Base-by-base conservation (phyloP, 1,284 basidiomycete species). In the Tilletia horrida region DNA sequence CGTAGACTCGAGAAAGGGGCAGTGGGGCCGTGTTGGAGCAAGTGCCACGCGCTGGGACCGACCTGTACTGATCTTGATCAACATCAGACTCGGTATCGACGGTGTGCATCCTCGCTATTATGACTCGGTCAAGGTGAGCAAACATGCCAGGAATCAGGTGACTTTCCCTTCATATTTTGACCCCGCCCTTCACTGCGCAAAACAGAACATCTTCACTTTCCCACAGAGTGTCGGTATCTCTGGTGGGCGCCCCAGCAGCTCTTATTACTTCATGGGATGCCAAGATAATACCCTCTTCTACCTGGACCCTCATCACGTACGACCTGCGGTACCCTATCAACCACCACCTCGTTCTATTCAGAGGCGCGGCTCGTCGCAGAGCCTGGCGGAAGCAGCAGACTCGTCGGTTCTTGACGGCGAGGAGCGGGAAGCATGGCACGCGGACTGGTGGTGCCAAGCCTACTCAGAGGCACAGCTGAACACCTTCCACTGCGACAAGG, bases 181-280 rank as follows among this genome's bases (percentile, higher is more conserved):
- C 65, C 16, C 1, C 27, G 25, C 57, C 43, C 21, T n/a, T n/a
- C n/a, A n/a, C n/a, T n/a, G n/a, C n/a, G n/a, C n/a, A n/a, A n/a
- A n/a, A 40, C 75, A 93, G 92, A 85, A 88, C 21, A 83, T 96
- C 27, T 97, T 95, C 82, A 91, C 90, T 0, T 92, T 94, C 82
- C 93, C 94, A 0, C 95, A 97, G 83, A 92, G 90, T 1, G 91
- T 97, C 47, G 95, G 95, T 55, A 97, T 97, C 69, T 92, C 94
- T 0, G 95, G 95, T 57, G 95, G 95, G 2, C 87, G 94, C 31
- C 95, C 95, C 0, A 91, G 91, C 25, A 95, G 92, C 0, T 97
- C 93, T 0, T 97, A 97, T 82, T 98, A 97, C 83, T 98, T 98
- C 82, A 91, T 97, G 63, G 95, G 93, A 14, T 87, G 89, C 0